A percentile compares a stretch with the other conserved stretches of the same genome.
phyloP scores from a whole-genome alignment of 805 yeast species.

The Kluyveromyces nonfermentans region DNA sequence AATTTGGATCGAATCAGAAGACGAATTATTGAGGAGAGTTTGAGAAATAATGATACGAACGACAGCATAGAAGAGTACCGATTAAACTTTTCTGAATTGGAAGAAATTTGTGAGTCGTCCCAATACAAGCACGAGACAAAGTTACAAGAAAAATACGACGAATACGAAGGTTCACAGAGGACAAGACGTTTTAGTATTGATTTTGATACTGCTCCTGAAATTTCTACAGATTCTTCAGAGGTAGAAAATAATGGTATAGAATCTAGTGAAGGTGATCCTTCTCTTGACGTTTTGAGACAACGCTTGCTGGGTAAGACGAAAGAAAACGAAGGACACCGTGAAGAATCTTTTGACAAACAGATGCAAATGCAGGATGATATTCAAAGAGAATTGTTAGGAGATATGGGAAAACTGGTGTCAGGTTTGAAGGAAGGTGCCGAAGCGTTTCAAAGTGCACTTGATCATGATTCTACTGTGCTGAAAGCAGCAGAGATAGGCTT shows the following conservation, averaged over 20 bases:
- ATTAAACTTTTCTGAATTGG: conserved; percentile 5
- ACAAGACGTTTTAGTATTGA: conserved; percentile 24
- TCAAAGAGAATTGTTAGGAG: conserved; percentile 31
- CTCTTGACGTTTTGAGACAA: conserved; percentile 25
- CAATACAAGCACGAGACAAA: background rate
- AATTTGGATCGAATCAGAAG: conserved; percentile 14
- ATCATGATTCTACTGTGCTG: conserved; percentile 31
- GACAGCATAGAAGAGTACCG: conserved; percentile 8
- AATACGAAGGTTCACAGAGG: conserved; percentile 10
- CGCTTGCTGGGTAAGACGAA: conserved; percentile 23
- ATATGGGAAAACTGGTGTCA: conserved; percentile 31
- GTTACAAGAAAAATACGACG: conserved; percentile 12
- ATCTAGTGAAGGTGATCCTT: conserved; percentile 18
- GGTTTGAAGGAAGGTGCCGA: conserved; percentile 33
- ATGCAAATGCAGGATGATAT: conserved; percentile 29
- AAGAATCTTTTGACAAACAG: conserved; percentile 26
- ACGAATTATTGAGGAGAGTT: conserved; percentile 7
- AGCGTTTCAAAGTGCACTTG: conserved; percentile 32
- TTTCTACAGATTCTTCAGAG: background rate
- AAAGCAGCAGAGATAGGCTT: conserved; percentile 36
- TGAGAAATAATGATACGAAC: conserved; percentile 1
- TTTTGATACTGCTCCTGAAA: conserved; percentile 15
- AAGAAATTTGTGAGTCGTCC: conserved; percentile 1
- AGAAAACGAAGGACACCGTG: conserved; percentile 2
- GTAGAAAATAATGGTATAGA: background rate